Base-by-base conservation (phyloP, 78 protist genomes). In the Blattamonas nauphoetae region DNA sequence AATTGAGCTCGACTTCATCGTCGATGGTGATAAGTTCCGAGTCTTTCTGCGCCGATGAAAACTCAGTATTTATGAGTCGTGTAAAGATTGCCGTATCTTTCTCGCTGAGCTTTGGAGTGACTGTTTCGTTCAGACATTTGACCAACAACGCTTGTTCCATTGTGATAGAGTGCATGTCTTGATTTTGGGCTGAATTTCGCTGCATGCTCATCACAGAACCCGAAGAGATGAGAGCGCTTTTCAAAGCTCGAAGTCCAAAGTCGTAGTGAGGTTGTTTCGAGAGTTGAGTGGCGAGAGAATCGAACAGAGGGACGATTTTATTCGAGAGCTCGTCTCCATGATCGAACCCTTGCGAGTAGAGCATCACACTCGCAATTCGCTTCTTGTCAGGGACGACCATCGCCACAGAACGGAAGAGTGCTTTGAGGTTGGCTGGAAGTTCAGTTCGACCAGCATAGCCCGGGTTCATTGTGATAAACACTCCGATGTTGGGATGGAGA, bases 391-490 rank as follows among this genome's bases (percentile, higher is more conserved):
- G 99, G 45, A 41, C 45, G 89, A 90, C 82, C 93, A 97, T 92
- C 41, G 93, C 91, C 29, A 91, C 63, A 46, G 90, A 55, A 43
- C 97, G 88, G 96, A 97, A 97, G 43, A 97, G 93, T 88, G 95
- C 93, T 91, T 98, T 98, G 46, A 98, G 87, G 87, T 98, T 98
- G 93, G 97, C 99, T 42, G 99, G 99, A 35, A 98, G 90, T 90
- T 95, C 92, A 44, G 93, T 85, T 80, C 99, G 97, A 32, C 99
- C 99, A 0, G 98, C 98, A 81, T 98, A 98, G 77, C 98, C 98
- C 21, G 99, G 99, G 92, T 97, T 97, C 98, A 98, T 97, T 11
- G 99, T 98, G 38, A 98, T 95, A 86, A 98, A 98, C 86, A 97
- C 93, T 79, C 98, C 99, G 89, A 93, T 91, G 85, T 86, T 85